These are phyloP conservation scores for Emericellopsis atlantica DNA, from an alignment of 2,329 filamentous ascomycete species.

Conservation along the genomic window DNA sequence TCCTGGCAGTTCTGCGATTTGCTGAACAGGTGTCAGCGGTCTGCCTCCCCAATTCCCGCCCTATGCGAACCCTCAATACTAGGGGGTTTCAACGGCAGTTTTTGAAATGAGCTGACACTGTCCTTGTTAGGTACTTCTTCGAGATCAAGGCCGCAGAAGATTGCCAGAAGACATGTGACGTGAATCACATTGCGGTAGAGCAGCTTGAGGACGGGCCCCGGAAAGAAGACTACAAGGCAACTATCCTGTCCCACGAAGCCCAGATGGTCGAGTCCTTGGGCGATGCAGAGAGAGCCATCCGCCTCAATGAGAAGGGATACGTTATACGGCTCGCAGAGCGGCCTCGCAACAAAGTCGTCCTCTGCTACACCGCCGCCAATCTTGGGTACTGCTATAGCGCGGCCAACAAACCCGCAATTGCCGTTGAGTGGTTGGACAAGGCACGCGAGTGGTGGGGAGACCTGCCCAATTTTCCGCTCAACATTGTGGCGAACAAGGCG, in stretches of 20 bases:
- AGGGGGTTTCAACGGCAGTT: too few relatives aligned
- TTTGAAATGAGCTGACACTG: not conserved
- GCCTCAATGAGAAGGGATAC: not conserved
- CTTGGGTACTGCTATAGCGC: not conserved
- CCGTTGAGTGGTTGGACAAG: not conserved
- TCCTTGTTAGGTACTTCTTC: not conserved
- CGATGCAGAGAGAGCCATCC: not conserved
- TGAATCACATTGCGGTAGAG: not conserved
- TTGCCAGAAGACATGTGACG: not conserved
- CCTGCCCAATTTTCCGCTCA: not conserved
- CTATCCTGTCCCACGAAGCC: not conserved
- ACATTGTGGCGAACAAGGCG: not conserved
- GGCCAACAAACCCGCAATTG: not conserved
- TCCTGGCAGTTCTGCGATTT: conserved; percentile 1
- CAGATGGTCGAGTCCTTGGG: not conserved
- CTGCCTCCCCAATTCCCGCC: too few relatives aligned
- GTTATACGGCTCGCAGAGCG: not conserved
- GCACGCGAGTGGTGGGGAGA: not conserved
- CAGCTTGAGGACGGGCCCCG: not conserved
- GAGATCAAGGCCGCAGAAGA: conserved; percentile 1
- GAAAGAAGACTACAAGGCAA: not conserved
- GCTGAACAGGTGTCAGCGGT: conserved; percentile 1
- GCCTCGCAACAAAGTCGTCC: not conserved
- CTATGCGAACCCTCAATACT: too few relatives aligned
- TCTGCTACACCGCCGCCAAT: not conserved